A percentile compares a stretch with the other conserved stretches of the same genome.
Conservation (phyloP, 192 early-diverging fungal genomes). For the Backusella psychrophila region DNA sequence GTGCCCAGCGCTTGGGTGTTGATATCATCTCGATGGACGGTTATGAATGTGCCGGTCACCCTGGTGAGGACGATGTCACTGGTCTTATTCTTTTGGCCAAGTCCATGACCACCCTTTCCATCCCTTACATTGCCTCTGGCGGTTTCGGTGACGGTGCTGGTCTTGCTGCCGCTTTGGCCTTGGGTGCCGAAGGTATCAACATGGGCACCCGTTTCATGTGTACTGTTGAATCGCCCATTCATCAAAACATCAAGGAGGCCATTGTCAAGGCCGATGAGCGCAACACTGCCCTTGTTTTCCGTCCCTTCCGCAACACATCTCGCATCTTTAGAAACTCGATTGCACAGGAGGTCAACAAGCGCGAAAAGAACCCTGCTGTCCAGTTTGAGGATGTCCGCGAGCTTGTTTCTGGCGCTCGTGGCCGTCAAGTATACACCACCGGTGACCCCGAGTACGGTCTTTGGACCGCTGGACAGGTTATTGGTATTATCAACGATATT, state of each 20-base stretch:
- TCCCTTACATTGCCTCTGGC: conserved; percentile 77
- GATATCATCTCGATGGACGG: conserved; percentile 80
- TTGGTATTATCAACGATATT: conserved; percentile 76
- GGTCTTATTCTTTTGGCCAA: conserved; percentile 71
- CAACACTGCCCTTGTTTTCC: conserved; percentile 68
- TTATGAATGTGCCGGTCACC: conserved; percentile 85
- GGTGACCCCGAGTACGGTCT: conserved; percentile 57
- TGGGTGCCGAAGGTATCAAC: conserved; percentile 65
- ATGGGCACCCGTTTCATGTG: conserved; percentile 90
- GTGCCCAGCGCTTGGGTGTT: conserved; percentile 60
- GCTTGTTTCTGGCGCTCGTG: conserved; percentile 63
- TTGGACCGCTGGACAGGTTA: conserved; percentile 68
- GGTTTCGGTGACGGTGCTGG: conserved; percentile 80
- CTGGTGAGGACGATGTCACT: conserved; percentile 79
- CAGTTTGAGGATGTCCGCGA: conserved; percentile 68
- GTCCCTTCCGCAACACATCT: conserved; percentile 75
- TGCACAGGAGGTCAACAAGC: conserved; percentile 62
- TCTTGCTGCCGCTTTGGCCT: conserved; percentile 59
- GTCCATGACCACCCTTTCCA: conserved; percentile 61
- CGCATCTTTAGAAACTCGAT: conserved; percentile 74
- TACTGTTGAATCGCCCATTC: conserved; percentile 70
- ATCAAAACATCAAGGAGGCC: conserved; percentile 70
- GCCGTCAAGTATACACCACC: conserved; percentile 54
- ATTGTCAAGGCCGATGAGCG: conserved; percentile 70
- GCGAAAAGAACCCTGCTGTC: conserved; percentile 64